Evolutionary conservation across 352 stramenopile genomes (phyloP), one percentile per base, ranked within the genome.

Genomic region (Phytophthora kernoviae): DNA sequence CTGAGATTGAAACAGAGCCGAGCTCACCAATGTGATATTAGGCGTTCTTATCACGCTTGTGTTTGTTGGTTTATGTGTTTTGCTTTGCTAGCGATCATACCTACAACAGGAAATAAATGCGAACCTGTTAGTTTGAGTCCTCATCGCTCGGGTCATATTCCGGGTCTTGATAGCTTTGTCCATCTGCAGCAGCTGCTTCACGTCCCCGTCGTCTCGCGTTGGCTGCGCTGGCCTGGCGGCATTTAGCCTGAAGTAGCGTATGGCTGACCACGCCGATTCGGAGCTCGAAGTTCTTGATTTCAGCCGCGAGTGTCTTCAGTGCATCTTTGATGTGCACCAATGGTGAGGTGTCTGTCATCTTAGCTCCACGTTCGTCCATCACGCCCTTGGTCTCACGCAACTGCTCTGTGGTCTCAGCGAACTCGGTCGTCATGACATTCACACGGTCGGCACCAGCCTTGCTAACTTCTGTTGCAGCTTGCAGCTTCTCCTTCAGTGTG

Each of bases 271-370:
- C 80, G 18, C 86, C 84, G 45, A 94, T 89, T 12, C 84, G 81
- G 54, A 94, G 54, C 36, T 94, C 85, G 59, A 94, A 93, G 62
- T 74, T 81, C 62, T 92, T 91, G 64, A 91, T 93, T 60, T 94
- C 84, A 22, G 59, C 45, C 20, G 69, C 77, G 20, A 94, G 81
- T 15, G 72, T 83, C 69, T 91, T 92, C 46, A 94, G 80, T 41
- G 84, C 82, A 34, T 87, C 78, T 58, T 94, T 94, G 75, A 94
- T 93, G 43, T 89, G 73, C 51, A 93, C 86, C 5, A 93, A 81
- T 27, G 86, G 86, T 42, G 81, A 86, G 45, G 86, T 94, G 63
- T 94, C 82, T 8, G 84, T 94, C 86, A 94, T 93, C 65, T 91
- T 94, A 64, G 75, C 86, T 17, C 84, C 84, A 9, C 83, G 84